phyloP scores from a whole-genome alignment of 345 rosid species.

The Aquilaria yunnanensis region DNA sequence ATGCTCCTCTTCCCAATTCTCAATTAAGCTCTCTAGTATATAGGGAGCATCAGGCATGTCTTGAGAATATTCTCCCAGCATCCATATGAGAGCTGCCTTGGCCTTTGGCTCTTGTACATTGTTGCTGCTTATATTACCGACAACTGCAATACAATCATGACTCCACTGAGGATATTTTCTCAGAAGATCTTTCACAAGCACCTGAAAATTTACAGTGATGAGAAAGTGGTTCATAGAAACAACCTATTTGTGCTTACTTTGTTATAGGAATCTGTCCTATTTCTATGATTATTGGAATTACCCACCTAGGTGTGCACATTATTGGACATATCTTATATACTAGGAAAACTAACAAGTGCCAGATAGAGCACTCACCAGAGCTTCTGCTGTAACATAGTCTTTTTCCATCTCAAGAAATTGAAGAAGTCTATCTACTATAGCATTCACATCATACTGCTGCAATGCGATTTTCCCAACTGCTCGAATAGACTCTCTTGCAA shows the following conservation, averaged over 20 bases:
- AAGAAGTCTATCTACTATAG: constrained; percentile 99
- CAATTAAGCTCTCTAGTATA: constrained; percentile 73
- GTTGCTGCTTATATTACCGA: constrained; percentile 92
- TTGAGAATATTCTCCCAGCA: constrained; percentile 98
- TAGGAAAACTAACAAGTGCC: not conserved
- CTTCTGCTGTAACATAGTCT: constrained; percentile 98
- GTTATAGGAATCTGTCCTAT: no score
- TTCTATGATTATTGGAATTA: no score
- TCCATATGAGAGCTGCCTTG: constrained; percentile 98
- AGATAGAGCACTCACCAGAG: constrained; percentile 49
- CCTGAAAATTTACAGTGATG: constrained; percentile 32
- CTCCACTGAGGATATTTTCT: constrained; percentile 99
- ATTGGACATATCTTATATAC: constrained; percentile 6
- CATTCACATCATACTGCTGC: constrained; percentile 99
- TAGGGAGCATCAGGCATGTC: constrained; percentile 99
- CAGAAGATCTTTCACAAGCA: constrained; percentile 92
- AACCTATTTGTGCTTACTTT: no score
- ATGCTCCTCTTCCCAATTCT: constrained; percentile 95
- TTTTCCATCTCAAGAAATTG: constrained; percentile 99
- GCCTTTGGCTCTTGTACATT: constrained; percentile 95
- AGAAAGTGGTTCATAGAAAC: not conserved
- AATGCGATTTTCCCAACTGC: constrained; percentile 98
- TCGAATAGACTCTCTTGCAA: constrained; percentile 95
- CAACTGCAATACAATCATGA: constrained; percentile 99
- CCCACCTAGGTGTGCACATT: not conserved